Conservation (phyloP, 2,329 filamentous ascomycete genomes). For the Beauveria asiatica region DNA sequence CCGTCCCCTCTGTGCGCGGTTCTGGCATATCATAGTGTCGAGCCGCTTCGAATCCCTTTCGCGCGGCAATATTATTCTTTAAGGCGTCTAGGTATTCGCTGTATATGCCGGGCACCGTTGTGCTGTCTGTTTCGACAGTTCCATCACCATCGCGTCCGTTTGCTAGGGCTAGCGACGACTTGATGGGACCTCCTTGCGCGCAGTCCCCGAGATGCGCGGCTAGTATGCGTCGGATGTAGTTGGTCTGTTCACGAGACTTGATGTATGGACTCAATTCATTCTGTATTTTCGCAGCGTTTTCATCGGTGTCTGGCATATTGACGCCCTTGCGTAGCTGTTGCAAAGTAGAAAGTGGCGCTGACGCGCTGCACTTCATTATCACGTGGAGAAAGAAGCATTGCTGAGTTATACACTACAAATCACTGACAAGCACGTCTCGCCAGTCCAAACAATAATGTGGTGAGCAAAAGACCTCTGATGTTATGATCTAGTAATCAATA, state of each 20-base stretch:
- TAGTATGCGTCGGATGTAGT: slow-evolving; percentile 46
- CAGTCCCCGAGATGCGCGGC: slow-evolving; percentile 44
- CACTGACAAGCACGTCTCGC: no score
- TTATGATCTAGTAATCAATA: no score
- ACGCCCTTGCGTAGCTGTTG: background rate
- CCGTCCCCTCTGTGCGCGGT: slow-evolving; percentile 6
- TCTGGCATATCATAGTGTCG: slow-evolving; percentile 15
- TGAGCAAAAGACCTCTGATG: no score
- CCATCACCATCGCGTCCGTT: slow-evolving; percentile 24
- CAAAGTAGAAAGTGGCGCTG: background rate
- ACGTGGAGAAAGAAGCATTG: background rate
- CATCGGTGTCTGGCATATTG: slow-evolving; percentile 25
- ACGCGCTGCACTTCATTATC: background rate
- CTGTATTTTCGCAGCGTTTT: slow-evolving; percentile 29
- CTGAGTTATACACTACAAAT: no score
- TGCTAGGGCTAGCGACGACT: slow-evolving; percentile 40
- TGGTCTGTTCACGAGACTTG: slow-evolving; percentile 48
- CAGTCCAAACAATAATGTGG: background rate
- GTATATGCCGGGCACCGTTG: slow-evolving; percentile 38
- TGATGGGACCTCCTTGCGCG: slow-evolving; percentile 30
- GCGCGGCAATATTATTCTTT: slow-evolving; percentile 42
- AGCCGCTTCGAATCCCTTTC: slow-evolving; percentile 33
- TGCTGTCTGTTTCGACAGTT: slow-evolving; percentile 17
- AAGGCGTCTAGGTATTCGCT: slow-evolving; percentile 48
- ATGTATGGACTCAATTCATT: slow-evolving; percentile 41